phyloP scores from a whole-genome alignment of 1,284 basidiomycete genomes.

The Somion occarium region DNA sequence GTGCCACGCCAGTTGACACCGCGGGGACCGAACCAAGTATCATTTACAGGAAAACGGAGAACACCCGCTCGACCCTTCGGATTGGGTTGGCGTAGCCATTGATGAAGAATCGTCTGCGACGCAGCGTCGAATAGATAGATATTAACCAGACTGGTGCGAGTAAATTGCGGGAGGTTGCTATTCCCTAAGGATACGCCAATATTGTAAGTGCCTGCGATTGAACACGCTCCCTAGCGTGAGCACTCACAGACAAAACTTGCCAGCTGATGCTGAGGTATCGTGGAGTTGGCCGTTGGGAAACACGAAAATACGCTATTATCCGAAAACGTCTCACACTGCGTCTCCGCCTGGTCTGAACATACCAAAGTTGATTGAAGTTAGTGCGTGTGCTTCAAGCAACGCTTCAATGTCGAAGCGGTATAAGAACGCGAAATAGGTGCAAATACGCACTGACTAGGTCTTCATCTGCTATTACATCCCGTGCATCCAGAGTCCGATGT shows the following conservation, averaged over 20 bases:
- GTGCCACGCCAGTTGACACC: slow-evolving; percentile 47
- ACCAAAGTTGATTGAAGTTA: neutral
- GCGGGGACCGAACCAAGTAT: slow-evolving; percentile 64
- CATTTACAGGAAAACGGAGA: slow-evolving; percentile 55
- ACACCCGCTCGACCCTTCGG: slow-evolving; percentile 51
- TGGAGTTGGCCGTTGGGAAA: slow-evolving; percentile 50
- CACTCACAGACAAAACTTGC: slow-evolving; percentile 71
- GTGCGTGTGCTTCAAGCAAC: slow-evolving; percentile 7
- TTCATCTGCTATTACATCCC: slow-evolving; percentile 34
- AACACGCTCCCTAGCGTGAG: no score
- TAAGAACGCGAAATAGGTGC: slow-evolving; percentile 3
- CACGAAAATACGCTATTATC: slow-evolving; percentile 70
- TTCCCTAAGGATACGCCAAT: slow-evolving; percentile 40
- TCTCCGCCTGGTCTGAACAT: slow-evolving; percentile 28
- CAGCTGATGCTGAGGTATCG: slow-evolving; percentile 63
- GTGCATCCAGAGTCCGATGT: slow-evolving; percentile 14
- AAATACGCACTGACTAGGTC: slow-evolving; percentile 36
- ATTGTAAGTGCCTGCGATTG: no score
- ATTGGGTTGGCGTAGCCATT: slow-evolving; percentile 37
- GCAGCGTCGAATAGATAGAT: slow-evolving; percentile 70
- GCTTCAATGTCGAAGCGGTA: no score
- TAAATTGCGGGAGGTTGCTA: slow-evolving; percentile 39
- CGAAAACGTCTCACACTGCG: slow-evolving; percentile 33
- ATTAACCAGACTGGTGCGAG: slow-evolving; percentile 48
- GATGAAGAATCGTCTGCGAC: slow-evolving; percentile 43